Evolutionary conservation across 176 grass and related monocot species (phyloP), one percentile per base, ranked within the genome.

Genomic region (Aegilops umbellulata): DNA sequence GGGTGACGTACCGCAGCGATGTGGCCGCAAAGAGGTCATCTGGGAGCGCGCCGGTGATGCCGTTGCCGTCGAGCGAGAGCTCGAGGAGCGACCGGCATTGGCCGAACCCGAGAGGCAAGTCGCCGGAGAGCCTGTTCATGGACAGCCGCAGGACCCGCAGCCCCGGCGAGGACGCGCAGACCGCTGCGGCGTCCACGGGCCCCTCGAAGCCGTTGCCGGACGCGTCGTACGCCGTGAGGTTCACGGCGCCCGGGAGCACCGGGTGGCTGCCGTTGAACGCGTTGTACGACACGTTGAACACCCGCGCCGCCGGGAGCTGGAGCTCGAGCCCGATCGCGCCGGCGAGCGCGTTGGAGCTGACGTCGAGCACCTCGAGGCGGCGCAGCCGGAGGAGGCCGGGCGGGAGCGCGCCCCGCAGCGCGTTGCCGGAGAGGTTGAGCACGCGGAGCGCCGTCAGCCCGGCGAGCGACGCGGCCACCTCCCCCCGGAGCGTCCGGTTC

Each of bases 221-320:
- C 41, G 49, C 82, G 67, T 95, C 90, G 77, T 87, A 88, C 41
- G 0, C 39, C 2, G 44, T 74, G 16, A 95, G 86, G 39, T 73
- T 69, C 23, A 17, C 26, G 12, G 85, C 66, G 22, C 79, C 42
- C 16, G 63, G 0, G 27, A 92, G 86, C 75, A 81, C 60, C 15
- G 93, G 93, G 26, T 74, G 82, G 80, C 47, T 69, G 8, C 83
- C 88, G 34, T 61, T 70, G 38, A 92, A 89, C 63, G 72, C 42
- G 81, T 95, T 95, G 68, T 78, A 67, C 3, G 93, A 95, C 12
- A 93, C 38, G 74, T 91, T 92, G 76, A 95, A 76, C 65, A 86
- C 79, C 29, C 74, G 86, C 0, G 35, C 6, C 19, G 83, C 53
- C 38, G 92, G 88, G 23, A 90, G 92, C 10, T 82, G 31, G 65